phyloP scores from a whole-genome alignment of 306 rosid genomes.

The Abrus precatorius region DNA sequence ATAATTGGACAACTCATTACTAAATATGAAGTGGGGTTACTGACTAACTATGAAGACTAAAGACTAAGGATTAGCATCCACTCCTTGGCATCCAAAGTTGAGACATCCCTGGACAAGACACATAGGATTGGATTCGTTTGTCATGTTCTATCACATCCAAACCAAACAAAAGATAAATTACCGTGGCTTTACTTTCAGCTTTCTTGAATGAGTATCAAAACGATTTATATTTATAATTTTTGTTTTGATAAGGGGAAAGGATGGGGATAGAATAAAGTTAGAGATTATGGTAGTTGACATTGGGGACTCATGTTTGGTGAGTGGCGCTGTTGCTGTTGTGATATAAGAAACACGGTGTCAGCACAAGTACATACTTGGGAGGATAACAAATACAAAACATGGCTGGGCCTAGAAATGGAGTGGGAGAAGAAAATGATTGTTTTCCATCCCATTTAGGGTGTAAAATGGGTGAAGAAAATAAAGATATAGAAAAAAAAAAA shows the following conservation, averaged over 20 bases:
- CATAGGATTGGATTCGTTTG: constrained; percentile 57
- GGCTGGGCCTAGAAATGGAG: constrained; percentile 38
- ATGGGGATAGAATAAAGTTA: constrained; percentile 14
- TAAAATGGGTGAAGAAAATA: too few relatives aligned
- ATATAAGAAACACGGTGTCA: constrained; percentile 48
- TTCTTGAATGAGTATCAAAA: not conserved
- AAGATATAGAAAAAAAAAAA: too few relatives aligned
- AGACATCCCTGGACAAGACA: constrained; percentile 49
- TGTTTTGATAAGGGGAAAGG: constrained; percentile 1
- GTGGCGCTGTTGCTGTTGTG: constrained; percentile 36
- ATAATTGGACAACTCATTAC: constrained; percentile 63
- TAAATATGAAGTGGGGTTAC: constrained; percentile 44
- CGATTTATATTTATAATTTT: constrained; percentile 15
- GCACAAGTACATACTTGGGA: constrained; percentile 35
- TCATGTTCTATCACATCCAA: constrained; percentile 51
- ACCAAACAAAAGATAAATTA: constrained; percentile 39
- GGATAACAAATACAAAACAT: constrained; percentile 48
- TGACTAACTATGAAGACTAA: constrained; percentile 1
- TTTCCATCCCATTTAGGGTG: too few relatives aligned
- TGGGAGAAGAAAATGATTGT: too few relatives aligned
- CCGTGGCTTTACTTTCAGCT: constrained; percentile 37
- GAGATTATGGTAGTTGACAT: constrained; percentile 25
- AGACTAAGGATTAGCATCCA: constrained; percentile 18
- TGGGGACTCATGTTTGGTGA: constrained; percentile 40
- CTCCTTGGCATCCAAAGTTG: constrained; percentile 50